phyloP scores from a whole-genome alignment of 805 yeast genomes.

The Yueomyces sp. region DNA sequence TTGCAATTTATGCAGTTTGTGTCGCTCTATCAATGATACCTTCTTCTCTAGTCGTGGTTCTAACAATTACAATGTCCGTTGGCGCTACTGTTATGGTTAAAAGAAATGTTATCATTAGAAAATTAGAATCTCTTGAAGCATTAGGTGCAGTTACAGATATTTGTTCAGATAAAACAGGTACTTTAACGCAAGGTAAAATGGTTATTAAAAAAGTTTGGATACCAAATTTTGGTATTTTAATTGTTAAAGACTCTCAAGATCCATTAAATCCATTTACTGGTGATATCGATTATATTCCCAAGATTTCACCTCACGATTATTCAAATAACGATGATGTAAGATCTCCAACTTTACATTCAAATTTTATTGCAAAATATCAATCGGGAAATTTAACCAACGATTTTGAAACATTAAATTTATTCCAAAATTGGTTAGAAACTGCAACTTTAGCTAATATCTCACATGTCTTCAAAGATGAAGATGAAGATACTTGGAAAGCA shows the following conservation, averaged over 20 bases:
- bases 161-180: slow-evolving; percentile 86
- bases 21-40: slow-evolving; percentile 98
- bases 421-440: slow-evolving; percentile 41
- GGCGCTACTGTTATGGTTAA: slow-evolving; percentile 96
- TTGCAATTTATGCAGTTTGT: slow-evolving; percentile 81
- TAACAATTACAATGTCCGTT: slow-evolving; percentile 89
- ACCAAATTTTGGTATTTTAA: slow-evolving; percentile 59
- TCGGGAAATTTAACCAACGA: slow-evolving; percentile 8
- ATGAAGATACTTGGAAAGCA: slow-evolving; percentile 47
- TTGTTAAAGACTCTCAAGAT: slow-evolving; percentile 47
- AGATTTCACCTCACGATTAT: slow-evolving; percentile 34
- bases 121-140: slow-evolving; percentile 89
- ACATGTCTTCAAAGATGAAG: slow-evolving; percentile 37
- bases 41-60: slow-evolving; percentile 94
- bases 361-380: slow-evolving; percentile 12
- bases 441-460: slow-evolving; percentile 79
- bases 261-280: slow-evolving; percentile 93
- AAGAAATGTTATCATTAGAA: slow-evolving; percentile 82
- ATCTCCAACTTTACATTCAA: slow-evolving; percentile 18
- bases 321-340: slow-evolving; percentile 16
- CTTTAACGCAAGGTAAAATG: slow-evolving; percentile 84
- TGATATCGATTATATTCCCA: slow-evolving; percentile 72
- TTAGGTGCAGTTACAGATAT: slow-evolving; percentile 88
- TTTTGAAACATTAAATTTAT: slow-evolving; percentile 6
- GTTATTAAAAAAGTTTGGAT: slow-evolving; percentile 76